Base-by-base conservation (phyloP, 176 grass and related monocot species). In the Otatea glauca region DNA sequence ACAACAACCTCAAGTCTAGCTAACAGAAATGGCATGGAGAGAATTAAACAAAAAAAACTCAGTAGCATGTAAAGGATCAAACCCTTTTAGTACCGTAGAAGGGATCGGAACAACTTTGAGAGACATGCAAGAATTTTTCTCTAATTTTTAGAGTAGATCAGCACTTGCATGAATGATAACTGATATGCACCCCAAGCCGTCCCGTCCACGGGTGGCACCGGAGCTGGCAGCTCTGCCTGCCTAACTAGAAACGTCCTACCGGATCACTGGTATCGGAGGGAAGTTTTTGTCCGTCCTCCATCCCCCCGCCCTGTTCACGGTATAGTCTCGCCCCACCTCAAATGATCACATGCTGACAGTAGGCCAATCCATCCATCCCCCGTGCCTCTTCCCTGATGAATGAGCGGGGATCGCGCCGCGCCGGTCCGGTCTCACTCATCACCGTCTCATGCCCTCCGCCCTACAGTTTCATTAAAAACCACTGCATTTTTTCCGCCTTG, bases 201-300 rank as follows among this genome's bases (percentile, higher is more conserved):
- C 64, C 18, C 65, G 65, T 78, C 25, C 25, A 60, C 5, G 39
- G 53, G 53, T 18, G 53, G 16, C 51, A 20, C 9, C 43, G 5
- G 17, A 32, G 42, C 76, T 21, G 43, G 25, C 45, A 65, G 4
- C 10, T n/a, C n/a, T 58, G 59, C 3, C 21, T 29, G 64, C 11
- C 18, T 45, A 72, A 72, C 81, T 68, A 65, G 48, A 88, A 79
- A 79, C 75, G 75, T 84, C 75, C 59, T 38, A 47, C 68, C 60
- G 25, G 15, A 41, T 18, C 45, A 20, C 56, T 37, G 78, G 88
- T 32, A 83, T 86, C 88, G 78, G 73, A 90, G 79, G 88, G 45
- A 16, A 67, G 56, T 1, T 77, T 56, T 90, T 82, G 88, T 82
- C 83, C 72, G 34, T 45, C 69, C 2, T 43, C 23, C 20, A 8